phyloP scores from a whole-genome alignment of 2,329 filamentous ascomycete species.

The Diaporthe capsici region DNA sequence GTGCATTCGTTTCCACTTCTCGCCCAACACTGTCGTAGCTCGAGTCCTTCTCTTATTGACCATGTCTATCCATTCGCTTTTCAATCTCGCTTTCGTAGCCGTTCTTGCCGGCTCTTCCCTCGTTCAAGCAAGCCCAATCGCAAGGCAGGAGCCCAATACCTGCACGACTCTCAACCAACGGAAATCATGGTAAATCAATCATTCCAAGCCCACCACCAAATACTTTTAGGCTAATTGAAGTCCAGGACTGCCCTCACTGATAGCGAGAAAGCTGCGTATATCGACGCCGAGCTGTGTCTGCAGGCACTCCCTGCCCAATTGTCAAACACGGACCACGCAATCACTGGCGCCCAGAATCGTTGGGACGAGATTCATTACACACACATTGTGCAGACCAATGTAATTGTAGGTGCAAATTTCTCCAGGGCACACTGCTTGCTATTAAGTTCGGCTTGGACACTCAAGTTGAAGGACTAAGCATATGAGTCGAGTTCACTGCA shows the following conservation, averaged over 20 bases:
- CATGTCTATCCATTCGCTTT: not conserved
- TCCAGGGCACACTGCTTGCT: not conserved
- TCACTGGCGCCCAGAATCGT: not conserved
- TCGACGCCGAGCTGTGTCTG: conserved; percentile 1
- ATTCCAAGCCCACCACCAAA: not conserved
- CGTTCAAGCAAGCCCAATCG: not conserved
- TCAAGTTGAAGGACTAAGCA: not conserved
- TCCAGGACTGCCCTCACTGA: not conserved
- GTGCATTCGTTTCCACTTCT: not conserved
- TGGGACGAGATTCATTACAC: conserved; percentile 11
- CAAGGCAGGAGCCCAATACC: conserved; percentile 2
- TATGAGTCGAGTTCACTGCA: too few species aligned
- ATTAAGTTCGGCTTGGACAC: not conserved
- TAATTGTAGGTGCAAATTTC: not conserved
- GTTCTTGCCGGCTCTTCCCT: not conserved
- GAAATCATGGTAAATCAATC: conserved; percentile 1
- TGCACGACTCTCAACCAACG: not conserved
- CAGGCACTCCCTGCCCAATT: not conserved
- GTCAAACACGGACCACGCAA: not conserved
- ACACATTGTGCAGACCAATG: not conserved
- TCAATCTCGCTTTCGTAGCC: not conserved
- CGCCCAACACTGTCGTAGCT: not conserved
- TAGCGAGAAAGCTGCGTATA: not conserved
- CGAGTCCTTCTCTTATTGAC: not conserved
- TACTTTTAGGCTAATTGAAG: not conserved